Base-by-base conservation (phyloP, 768 basidiomycete species). In the Naganishia friedmannii region DNA sequence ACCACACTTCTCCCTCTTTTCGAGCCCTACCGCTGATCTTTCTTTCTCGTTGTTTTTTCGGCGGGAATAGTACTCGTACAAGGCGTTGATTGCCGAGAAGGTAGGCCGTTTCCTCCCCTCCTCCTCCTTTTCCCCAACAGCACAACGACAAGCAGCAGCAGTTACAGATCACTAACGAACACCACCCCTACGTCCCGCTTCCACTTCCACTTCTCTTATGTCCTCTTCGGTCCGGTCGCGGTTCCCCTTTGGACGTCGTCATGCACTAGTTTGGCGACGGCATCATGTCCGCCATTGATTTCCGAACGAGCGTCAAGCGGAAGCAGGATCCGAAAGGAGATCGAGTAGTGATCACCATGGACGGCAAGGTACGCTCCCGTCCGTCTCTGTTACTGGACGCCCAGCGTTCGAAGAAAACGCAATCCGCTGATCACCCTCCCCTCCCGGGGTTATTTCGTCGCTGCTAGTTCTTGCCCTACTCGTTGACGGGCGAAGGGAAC, bases 231-330 rank as follows among this genome's bases (percentile, higher is more conserved):
- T n/a, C n/a, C n/a, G n/a, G n/a, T n/a, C n/a, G n/a, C n/a, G n/a
- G n/a, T n/a, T n/a, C n/a, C n/a, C n/a, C n/a, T n/a, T n/a, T n/a
- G n/a, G n/a, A n/a, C n/a, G n/a, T n/a, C n/a, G n/a, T n/a, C n/a
- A n/a, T n/a, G n/a, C n/a, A 32, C 1, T 67, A 77, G 75, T 79
- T 79, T 42, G 78, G 78, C 15, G 78, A 79, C 67, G 78, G 78
- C 37, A 79, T 79, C 71, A 79, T 79, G 78, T 77, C 76, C 19
- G 78, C 78, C 21, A 79, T 79, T 39, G 75, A 76, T 42, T 79
- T 79, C 70, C 58, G 74, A 26, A 77, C 78, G 5, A 73, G 73
- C 3, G 70, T 79, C 28, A 73, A 71, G 26, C 72, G 77, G 28
- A 76, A 76, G 69, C 26, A 56, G n/a, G 76, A 79, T 51, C 77